Conservation (phyloP, 805 yeast genomes). For the Babjeviella inositovora region DNA sequence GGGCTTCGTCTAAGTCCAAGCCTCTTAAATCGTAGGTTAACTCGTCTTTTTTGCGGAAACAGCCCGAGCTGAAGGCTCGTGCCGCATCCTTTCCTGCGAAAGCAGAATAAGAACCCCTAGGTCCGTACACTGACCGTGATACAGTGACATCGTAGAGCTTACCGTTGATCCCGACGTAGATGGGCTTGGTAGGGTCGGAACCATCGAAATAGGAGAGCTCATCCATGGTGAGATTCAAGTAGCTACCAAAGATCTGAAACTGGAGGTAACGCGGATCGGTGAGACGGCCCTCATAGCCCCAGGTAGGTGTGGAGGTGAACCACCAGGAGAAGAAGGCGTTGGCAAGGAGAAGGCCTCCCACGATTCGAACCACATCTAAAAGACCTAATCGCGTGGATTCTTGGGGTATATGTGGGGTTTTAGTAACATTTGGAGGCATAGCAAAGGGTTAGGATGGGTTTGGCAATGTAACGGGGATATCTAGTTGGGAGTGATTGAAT, state of each 20-base stretch:
- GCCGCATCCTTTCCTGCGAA: conserved; percentile 57
- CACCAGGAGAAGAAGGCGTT: conserved; percentile 36
- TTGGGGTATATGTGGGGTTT: no score
- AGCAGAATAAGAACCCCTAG: conserved; percentile 34
- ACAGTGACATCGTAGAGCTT: conserved; percentile 48
- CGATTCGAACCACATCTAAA: conserved; percentile 25
- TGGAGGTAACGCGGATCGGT: conserved; percentile 22
- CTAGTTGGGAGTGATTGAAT: no score
- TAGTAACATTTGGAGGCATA: no score
- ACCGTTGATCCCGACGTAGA: conserved; percentile 45
- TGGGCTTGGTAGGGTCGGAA: conserved; percentile 23
- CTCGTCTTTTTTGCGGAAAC: conserved; percentile 36
- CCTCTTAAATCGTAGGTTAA: conserved; percentile 55
- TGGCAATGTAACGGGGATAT: no score
- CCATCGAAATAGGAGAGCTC: conserved; percentile 40
- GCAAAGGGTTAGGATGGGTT: no score
- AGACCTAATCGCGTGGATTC: no score
- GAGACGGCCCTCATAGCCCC: conserved; percentile 46
- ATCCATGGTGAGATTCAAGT: conserved; percentile 18
- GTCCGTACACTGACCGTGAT: conserved; percentile 35
- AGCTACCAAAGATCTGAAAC: conserved; percentile 6
- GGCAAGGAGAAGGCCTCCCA: conserved; percentile 27
- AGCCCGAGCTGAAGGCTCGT: conserved; percentile 57
- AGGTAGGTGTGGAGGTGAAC: conserved; percentile 37
- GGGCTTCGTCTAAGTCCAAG: conserved; percentile 17